Evolutionary conservation across 192 early-diverging fungal species (phyloP), one percentile per base, ranked within the genome.

Genomic region (Phycomyces nitens): DNA sequence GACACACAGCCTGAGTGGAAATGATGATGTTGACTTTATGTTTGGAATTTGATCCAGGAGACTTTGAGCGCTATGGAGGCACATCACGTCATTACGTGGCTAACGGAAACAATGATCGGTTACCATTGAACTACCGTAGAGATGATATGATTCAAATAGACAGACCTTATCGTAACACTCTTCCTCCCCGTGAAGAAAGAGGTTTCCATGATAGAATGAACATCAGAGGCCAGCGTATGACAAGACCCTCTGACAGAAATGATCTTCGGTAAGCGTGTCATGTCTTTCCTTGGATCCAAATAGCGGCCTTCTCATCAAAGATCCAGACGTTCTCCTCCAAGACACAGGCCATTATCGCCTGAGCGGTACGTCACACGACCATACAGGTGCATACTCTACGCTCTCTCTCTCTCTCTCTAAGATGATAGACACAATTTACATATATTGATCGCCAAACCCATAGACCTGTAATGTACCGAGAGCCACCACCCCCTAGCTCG

Each of bases 1-100:
- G 44, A 14, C 12, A 11, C 12, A 47, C 44, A 47, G 44, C 44
- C 44, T 7, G 44, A n/a, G 44, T 47, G 44, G 44, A 47, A n/a
- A 47, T 47, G 44, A 7, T 47, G 29, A 34, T 34, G 44, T 47
- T 47, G 44, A 47, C 18, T 47, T 47, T 47, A n/a, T 47, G 18
- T 47, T 47, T 47, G 44, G 44, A 47, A 47, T 47, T 47, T 47
- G 11, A 47, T 47, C 44, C 44, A 47, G 44, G 44, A 47, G 44
- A 47, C 44, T 47, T 47, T 47, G 44, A 47, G 2, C 44, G 44
- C 44, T 47, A 47, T 47, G 44, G 44, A 47, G 18, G 44, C 18
- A 18, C 44, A 47, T 18, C 44, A 3, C 44, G 44, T 47, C 44
- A 14, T 47, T 47, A 47, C 12, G 12, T 1, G 12, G 11, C 44